Percentiles rank a stretch among this genome's conserved stretches.
Conservation (phyloP, 495 filamentous ascomycete genomes). For the Rhypophila decipiens region DNA sequence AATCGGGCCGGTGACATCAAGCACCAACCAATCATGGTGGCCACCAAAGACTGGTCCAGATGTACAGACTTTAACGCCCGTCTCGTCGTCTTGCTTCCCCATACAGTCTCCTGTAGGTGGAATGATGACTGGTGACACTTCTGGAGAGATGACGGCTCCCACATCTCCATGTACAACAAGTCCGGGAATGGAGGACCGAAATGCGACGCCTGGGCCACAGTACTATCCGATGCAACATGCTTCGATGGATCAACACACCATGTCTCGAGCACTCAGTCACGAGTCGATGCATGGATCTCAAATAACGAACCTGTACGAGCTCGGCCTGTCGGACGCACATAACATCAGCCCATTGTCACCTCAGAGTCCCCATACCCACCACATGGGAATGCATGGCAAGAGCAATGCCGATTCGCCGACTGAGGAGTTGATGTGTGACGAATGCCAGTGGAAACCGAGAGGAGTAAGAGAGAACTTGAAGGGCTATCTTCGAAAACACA, state of each 20-base stretch:
- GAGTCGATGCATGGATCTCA: conserved; percentile 16
- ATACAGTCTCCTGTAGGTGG: conserved; percentile 6
- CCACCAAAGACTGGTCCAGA: conserved; percentile 6
- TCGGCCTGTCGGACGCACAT: conserved; percentile 6
- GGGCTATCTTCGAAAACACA: conserved; percentile 33
- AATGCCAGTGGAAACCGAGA: conserved; percentile 33
- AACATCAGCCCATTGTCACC: conserved; percentile 10
- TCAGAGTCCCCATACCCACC: conserved; percentile 7
- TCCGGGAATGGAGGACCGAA: not conserved
- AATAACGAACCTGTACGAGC: conserved; percentile 9
- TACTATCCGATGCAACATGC: conserved; percentile 11
- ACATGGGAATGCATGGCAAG: not conserved
- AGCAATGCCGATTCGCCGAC: conserved; percentile 3
- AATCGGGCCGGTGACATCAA: conserved; percentile 3
- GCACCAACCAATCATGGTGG: conserved; percentile 18
- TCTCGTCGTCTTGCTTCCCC: conserved; percentile 6
- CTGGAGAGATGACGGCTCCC: conserved; percentile 7
- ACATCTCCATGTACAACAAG: conserved; percentile 8
- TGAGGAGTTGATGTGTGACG: conserved; percentile 29
- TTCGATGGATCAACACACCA: conserved; percentile 5
- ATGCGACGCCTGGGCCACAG: conserved; percentile 5
- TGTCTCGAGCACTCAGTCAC: conserved; percentile 20
- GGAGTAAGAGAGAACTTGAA: conserved; percentile 31
- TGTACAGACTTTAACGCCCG: conserved; percentile 11
- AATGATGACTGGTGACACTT: not conserved